A percentile compares a stretch with the other conserved stretches of the same genome.
These are phyloP conservation scores for Orbilia ellipsospora DNA, from an alignment of 2,329 filamentous ascomycete genomes.

Conservation along the genomic window DNA sequence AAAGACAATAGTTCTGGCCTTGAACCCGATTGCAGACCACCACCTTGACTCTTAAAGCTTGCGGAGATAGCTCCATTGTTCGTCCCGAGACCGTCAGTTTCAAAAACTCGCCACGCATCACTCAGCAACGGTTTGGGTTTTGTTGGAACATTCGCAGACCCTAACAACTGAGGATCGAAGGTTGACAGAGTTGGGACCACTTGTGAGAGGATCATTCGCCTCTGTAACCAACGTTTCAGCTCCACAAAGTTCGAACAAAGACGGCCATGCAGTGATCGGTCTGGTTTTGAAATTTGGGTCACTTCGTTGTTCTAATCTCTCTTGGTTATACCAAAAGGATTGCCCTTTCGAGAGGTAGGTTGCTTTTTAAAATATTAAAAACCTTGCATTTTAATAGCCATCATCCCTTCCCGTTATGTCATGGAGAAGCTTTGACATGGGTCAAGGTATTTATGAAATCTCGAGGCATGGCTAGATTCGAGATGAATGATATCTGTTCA, in stretches of 20 bases:
- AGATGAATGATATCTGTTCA: constrained; percentile 42
- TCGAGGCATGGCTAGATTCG: constrained; percentile 22
- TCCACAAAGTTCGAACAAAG: constrained; percentile 41
- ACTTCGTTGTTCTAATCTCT: constrained; percentile 30
- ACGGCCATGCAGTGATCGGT: constrained; percentile 46
- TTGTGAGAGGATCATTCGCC: constrained; percentile 29
- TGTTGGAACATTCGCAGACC: constrained; percentile 18
- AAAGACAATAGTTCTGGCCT: neutral
- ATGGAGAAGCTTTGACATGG: constrained; percentile 6
- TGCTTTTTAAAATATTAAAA: constrained; percentile 1
- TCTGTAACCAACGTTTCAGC: constrained; percentile 52
- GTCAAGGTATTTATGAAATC: constrained; percentile 9
- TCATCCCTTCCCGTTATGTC: constrained; percentile 16
- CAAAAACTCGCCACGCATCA: constrained; percentile 20
- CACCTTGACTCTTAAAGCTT: neutral
- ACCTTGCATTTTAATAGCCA: constrained; percentile 21
- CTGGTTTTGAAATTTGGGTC: constrained; percentile 17
- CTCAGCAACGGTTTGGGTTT: constrained; percentile 21
- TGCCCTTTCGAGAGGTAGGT: constrained; percentile 12
- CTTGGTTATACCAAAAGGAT: constrained; percentile 18
- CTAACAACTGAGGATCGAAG: constrained; percentile 11
- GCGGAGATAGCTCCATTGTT: constrained; percentile 29
- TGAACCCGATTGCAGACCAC: neutral
- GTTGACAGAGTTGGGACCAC: constrained; percentile 19
- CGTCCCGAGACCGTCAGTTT: constrained; percentile 30